These are phyloP conservation scores for Apiospora aurea DNA, from an alignment of 2,329 filamentous ascomycete genomes.

Conservation along the genomic window DNA sequence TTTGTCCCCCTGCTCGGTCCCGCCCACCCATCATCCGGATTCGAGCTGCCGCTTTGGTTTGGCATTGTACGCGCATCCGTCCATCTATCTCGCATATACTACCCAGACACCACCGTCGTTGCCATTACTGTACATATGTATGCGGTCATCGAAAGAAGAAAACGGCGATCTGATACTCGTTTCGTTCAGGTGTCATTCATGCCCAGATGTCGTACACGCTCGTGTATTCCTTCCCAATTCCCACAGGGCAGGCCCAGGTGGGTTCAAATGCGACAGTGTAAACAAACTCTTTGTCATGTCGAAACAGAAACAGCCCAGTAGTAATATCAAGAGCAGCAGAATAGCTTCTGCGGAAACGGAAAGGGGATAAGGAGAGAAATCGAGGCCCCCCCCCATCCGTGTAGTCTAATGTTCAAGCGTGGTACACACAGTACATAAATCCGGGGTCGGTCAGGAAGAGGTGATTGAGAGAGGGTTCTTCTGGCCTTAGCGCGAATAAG, in stretches of 20 bases:
- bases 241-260: background rate
- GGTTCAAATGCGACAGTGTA: constrained; percentile 8
- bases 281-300: background rate
- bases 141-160: background rate
- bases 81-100: background rate
- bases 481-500: background rate
- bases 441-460: background rate
- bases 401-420: background rate
- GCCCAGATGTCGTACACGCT: background rate
- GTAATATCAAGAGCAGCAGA: background rate
- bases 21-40: constrained; percentile 8
- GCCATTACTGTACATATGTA: background rate
- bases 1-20: constrained; percentile 5
- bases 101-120: background rate
- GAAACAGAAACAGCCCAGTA: background rate
- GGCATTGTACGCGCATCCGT: background rate
- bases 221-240: constrained; percentile 4
- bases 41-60: constrained; percentile 9
- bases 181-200: constrained; percentile 8
- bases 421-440: constrained; percentile 14
- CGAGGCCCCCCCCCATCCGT: background rate
- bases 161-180: constrained; percentile 11
- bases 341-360: background rate
- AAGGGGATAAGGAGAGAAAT: background rate
- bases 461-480: background rate